These are phyloP conservation scores for Chenopodium berlandieri DNA, from an alignment of 148 eudicot genomes.

Conservation along the genomic window DNA sequence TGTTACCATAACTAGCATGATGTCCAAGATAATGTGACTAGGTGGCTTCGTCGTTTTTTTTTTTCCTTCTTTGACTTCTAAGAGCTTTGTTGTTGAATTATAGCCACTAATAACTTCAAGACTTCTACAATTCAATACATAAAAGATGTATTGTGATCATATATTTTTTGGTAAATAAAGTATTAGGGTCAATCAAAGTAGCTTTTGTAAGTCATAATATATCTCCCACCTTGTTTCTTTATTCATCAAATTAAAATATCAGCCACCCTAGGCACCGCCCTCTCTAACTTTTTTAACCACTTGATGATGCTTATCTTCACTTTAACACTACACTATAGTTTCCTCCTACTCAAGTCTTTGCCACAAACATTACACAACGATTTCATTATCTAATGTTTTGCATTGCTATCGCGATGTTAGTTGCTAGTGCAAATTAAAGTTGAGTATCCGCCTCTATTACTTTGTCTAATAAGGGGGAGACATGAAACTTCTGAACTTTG, in stretches of 20 bases:
- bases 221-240: neutral
- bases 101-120: neutral
- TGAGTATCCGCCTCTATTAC: neutral
- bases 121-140: neutral
- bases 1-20: neutral
- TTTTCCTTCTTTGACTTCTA: neutral
- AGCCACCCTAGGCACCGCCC: constrained; percentile 1
- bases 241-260: neutral
- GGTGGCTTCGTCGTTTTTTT: neutral
- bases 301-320: neutral
- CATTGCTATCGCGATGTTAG: neutral
- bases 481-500: neutral
- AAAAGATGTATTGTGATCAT: neutral
- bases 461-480: neutral
- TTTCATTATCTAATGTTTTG: neutral
- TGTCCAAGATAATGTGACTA: neutral
- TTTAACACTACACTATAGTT: neutral
- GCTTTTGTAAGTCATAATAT: neutral
- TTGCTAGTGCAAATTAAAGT: neutral
- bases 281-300: neutral
- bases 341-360: neutral
- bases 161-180: neutral
- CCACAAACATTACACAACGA: neutral
- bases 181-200: constrained; percentile 4
- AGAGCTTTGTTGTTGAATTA: neutral